phyloP scores from a whole-genome alignment of 305 asterid species.

The Ilex paraguariensis region DNA sequence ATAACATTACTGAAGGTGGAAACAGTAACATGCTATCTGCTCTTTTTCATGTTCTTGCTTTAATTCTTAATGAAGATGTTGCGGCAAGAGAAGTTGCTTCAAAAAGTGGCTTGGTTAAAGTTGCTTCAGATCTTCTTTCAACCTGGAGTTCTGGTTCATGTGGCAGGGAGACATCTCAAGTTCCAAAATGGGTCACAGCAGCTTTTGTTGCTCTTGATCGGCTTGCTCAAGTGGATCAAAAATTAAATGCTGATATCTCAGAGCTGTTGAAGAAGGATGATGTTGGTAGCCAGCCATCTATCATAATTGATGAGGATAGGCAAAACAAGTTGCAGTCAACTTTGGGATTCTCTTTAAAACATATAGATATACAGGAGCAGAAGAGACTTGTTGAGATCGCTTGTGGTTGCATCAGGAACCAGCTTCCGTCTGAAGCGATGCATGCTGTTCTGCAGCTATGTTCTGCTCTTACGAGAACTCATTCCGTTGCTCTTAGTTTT shows the following conservation, averaged over 20 bases:
- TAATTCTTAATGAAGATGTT: slow-evolving; percentile 81
- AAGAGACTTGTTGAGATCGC: slow-evolving; percentile 65
- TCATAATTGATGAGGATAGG: slow-evolving; percentile 65
- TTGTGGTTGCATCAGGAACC: slow-evolving; percentile 67
- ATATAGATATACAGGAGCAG: slow-evolving; percentile 74
- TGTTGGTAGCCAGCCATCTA: slow-evolving; percentile 41
- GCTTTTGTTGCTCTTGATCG: slow-evolving; percentile 90
- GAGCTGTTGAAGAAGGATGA: slow-evolving; percentile 71
- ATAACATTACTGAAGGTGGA: slow-evolving; percentile 45
- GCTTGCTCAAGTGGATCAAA: slow-evolving; percentile 85
- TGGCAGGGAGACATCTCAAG: slow-evolving; percentile 53
- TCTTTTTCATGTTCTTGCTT: slow-evolving; percentile 82
- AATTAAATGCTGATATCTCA: slow-evolving; percentile 52
- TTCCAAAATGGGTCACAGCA: slow-evolving; percentile 93
- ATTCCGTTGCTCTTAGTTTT: slow-evolving; percentile 76
- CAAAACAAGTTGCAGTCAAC: slow-evolving; percentile 48
- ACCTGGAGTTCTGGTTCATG: slow-evolving; percentile 56
- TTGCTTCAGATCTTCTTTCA: slow-evolving; percentile 72
- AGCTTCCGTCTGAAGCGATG: slow-evolving; percentile 82
- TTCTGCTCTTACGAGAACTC: slow-evolving; percentile 83
- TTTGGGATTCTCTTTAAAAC: slow-evolving; percentile 48
- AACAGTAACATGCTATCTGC: slow-evolving; percentile 64
- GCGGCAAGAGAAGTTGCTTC: slow-evolving; percentile 85
- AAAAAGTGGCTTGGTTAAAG: slow-evolving; percentile 63
- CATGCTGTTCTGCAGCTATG: slow-evolving; percentile 95